These are phyloP conservation scores for Physaria fendleri DNA, from an alignment of 345 rosid genomes.

Conservation along the genomic window DNA sequence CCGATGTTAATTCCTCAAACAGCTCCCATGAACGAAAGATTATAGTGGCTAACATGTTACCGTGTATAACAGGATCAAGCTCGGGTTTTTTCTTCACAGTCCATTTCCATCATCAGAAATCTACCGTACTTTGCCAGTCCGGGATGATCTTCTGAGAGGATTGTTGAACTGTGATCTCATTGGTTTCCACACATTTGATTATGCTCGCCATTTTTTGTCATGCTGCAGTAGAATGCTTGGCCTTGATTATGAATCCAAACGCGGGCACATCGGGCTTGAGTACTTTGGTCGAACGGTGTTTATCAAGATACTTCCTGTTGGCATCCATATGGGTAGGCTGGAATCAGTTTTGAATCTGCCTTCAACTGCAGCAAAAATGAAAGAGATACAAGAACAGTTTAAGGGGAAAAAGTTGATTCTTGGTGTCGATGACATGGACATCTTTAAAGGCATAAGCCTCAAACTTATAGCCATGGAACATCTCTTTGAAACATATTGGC, in stretches of 20 bases:
- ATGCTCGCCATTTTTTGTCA: slow-evolving; percentile 69
- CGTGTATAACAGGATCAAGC: slow-evolving; percentile 56
- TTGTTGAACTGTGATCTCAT: slow-evolving; percentile 68
- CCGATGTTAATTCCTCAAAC: slow-evolving; percentile 43
- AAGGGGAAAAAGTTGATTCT: slow-evolving; percentile 60
- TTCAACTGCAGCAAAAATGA: slow-evolving; percentile 49
- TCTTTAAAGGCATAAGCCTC: slow-evolving; percentile 73
- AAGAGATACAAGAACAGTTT: slow-evolving; percentile 51
- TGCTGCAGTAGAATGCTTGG: slow-evolving; percentile 90
- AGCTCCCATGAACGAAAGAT: slow-evolving; percentile 43
- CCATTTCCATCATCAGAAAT: slow-evolving; percentile 83
- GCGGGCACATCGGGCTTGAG: slow-evolving; percentile 80
- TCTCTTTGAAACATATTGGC: slow-evolving; percentile 50
- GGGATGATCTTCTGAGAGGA: slow-evolving; percentile 62
- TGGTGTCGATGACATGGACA: slow-evolving; percentile 86
- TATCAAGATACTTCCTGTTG: slow-evolving; percentile 67
- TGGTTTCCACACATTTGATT: slow-evolving; percentile 83
- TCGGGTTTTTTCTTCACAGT: slow-evolving; percentile 77
- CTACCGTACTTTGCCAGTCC: slow-evolving; percentile 64
- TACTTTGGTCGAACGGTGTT: slow-evolving; percentile 76
- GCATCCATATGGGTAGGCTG: slow-evolving; percentile 68
- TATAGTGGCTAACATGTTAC: slow-evolving; percentile 53
- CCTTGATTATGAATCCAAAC: slow-evolving; percentile 73
- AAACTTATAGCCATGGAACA: slow-evolving; percentile 64
- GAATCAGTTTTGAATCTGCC: slow-evolving; percentile 62